phyloP scores from a whole-genome alignment of 2,329 filamentous ascomycete species.

The Aspergillus fischeri region DNA sequence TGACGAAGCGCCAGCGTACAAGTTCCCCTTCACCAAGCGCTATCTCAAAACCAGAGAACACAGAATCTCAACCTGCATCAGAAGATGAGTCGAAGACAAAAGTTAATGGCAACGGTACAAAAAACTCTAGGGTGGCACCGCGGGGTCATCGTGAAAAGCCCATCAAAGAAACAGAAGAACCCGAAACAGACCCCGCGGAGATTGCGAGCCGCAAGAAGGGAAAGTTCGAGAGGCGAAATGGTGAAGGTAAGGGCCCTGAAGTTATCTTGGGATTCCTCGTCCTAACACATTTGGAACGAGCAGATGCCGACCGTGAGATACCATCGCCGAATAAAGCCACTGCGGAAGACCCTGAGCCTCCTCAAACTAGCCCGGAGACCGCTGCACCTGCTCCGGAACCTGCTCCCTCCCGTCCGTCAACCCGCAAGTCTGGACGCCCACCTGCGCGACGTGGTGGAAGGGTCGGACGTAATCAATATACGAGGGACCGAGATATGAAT shows the following conservation, averaged over 20 bases:
- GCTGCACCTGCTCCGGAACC: conserved; percentile 36
- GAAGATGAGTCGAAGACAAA: conserved; percentile 61
- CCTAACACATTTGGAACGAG: conserved; percentile 34
- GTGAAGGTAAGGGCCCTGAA: conserved; percentile 60
- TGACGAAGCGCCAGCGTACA: conserved; percentile 78
- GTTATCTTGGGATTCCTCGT: background rate
- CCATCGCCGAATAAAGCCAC: conserved; percentile 50
- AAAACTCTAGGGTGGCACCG: conserved; percentile 56
- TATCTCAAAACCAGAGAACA: conserved; percentile 45
- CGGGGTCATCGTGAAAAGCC: conserved; percentile 52
- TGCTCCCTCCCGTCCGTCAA: conserved; percentile 38
- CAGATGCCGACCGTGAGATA: conserved; percentile 69
- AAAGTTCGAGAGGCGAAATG: conserved; percentile 72
- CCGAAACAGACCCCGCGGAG: conserved; percentile 69
- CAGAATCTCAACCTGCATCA: conserved; percentile 46
- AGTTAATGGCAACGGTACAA: conserved; percentile 36
- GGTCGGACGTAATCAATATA: conserved; percentile 75
- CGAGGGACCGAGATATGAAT: conserved; percentile 66
- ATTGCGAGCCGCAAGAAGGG: conserved; percentile 76
- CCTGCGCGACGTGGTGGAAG: conserved; percentile 62
- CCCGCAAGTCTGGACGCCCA: conserved; percentile 60
- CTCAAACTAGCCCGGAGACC: conserved; percentile 41
- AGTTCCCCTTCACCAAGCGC: conserved; percentile 68
- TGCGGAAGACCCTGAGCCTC: conserved; percentile 35
- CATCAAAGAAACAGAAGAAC: conserved; percentile 53